Evolutionary conservation across 305 asterid species (phyloP).

Genomic region (Fraxinus nigra): DNA sequence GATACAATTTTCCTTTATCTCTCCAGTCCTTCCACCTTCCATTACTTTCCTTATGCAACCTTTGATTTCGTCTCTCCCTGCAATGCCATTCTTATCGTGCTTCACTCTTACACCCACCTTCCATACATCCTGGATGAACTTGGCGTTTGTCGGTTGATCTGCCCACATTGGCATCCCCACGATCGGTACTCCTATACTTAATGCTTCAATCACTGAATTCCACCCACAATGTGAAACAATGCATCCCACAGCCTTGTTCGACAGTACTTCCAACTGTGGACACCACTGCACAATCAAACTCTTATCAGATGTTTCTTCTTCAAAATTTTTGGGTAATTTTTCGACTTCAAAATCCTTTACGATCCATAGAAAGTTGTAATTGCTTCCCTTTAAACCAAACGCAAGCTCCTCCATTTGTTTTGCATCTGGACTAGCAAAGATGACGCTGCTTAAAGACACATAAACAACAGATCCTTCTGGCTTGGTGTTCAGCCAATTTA

Average conservation of each 20-base stretch:
- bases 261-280: conserved; percentile 30
- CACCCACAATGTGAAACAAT: conserved; percentile 39
- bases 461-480: conserved; percentile 55
- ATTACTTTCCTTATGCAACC: conserved; percentile 22
- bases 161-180: conserved; percentile 35
- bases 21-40: conserved; percentile 24
- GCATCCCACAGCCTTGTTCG: conserved; percentile 33
- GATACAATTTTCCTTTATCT: conserved; percentile 22
- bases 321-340: conserved; percentile 31
- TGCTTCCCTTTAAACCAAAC: conserved; percentile 37
- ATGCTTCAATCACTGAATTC: conserved; percentile 38
- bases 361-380: conserved; percentile 59
- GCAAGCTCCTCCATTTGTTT: conserved; percentile 63
- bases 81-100: conserved; percentile 26
- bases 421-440: conserved; percentile 25
- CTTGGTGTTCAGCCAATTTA: conserved; percentile 51
- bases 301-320: neutral
- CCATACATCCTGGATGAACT: conserved; percentile 36
- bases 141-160: conserved; percentile 40
- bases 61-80: conserved; percentile 27
- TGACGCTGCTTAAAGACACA: conserved; percentile 82
- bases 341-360: conserved; percentile 37
- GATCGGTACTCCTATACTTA: conserved; percentile 32
- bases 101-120: conserved; percentile 29
- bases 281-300: conserved; percentile 41